These are phyloP conservation scores for Didymella exigua DNA, from an alignment of 2,329 filamentous ascomycete species.

Conservation along the genomic window DNA sequence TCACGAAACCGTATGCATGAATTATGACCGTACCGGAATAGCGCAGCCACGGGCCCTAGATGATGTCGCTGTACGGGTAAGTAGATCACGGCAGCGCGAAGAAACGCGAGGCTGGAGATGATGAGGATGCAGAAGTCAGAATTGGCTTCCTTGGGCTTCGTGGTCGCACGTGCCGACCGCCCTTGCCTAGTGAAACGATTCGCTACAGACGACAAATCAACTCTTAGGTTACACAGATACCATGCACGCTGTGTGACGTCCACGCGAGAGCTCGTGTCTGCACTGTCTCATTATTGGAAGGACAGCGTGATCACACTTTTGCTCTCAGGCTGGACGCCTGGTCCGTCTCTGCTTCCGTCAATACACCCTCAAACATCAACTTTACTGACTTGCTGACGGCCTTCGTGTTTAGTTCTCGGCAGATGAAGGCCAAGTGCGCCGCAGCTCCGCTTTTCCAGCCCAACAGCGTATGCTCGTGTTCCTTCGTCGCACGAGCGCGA, in stretches of 20 bases:
- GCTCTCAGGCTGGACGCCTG: slow-evolving; percentile 9
- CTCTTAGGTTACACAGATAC: slow-evolving; percentile 1
- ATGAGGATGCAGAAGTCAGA: neutral
- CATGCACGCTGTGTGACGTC: slow-evolving; percentile 5
- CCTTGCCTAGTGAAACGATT: neutral
- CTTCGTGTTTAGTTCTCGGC: slow-evolving; percentile 1
- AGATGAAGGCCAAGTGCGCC: slow-evolving; percentile 6
- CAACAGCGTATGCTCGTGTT: slow-evolving; percentile 26
- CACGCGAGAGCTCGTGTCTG: slow-evolving; percentile 20
- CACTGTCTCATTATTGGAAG: slow-evolving; percentile 17
- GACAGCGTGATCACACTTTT: slow-evolving; percentile 7
- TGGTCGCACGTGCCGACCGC: neutral
- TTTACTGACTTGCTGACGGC: slow-evolving; percentile 10
- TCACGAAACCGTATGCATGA: neutral
- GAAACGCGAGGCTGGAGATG: neutral
- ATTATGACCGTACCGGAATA: neutral
- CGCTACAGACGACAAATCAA: neutral
- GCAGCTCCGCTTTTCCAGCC: slow-evolving; percentile 12
- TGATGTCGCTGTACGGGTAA: slow-evolving; percentile 4
- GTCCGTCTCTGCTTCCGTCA: slow-evolving; percentile 2
- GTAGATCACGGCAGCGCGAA: slow-evolving; percentile 8
- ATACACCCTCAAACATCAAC: slow-evolving; percentile 8
- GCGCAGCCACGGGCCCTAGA: slow-evolving; percentile 2
- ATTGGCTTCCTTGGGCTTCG: slow-evolving; percentile 2
- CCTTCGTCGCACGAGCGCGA: slow-evolving; percentile 13